Evolutionary conservation across 2,329 filamentous ascomycete species (phyloP).

Genomic region (Metarhizium robertsii): DNA sequence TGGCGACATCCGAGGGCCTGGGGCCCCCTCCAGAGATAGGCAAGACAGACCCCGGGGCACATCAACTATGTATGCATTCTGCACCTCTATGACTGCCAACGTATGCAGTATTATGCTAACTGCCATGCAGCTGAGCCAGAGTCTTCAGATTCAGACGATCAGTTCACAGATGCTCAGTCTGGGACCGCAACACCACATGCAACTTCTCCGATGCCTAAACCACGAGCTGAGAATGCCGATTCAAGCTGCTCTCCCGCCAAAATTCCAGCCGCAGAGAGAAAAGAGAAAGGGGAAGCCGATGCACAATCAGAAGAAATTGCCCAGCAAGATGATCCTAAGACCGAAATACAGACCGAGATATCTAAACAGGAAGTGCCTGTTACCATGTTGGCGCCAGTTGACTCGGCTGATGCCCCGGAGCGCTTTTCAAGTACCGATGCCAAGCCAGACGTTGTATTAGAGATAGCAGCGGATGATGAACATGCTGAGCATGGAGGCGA

Average conservation of each 20-base stretch:
- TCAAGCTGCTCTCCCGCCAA: slow-evolving; percentile 44
- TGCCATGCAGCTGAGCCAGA: slow-evolving; percentile 24
- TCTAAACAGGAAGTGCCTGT: slow-evolving; percentile 17
- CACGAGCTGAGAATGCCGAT: slow-evolving; percentile 49
- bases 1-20: slow-evolving; percentile 21
- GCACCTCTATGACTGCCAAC: background rate
- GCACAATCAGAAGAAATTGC: slow-evolving; percentile 53
- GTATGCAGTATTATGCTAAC: slow-evolving; percentile 14
- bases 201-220: slow-evolving; percentile 46
- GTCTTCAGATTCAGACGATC: slow-evolving; percentile 57
- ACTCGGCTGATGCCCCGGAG: background rate
- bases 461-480: background rate
- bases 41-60: slow-evolving; percentile 47
- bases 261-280: slow-evolving; percentile 51
- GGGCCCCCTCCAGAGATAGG: slow-evolving; percentile 22
- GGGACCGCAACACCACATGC: slow-evolving; percentile 32
- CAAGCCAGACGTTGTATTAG: slow-evolving; percentile 40
- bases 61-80: slow-evolving; percentile 41
- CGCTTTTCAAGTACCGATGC: slow-evolving; percentile 33
- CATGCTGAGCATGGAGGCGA: background rate
- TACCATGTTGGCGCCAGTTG: slow-evolving; percentile 36
- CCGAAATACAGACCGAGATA: slow-evolving; percentile 14
- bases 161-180: slow-evolving; percentile 59
- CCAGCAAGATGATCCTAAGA: slow-evolving; percentile 23
- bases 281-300: slow-evolving; percentile 45